Evolutionary conservation across 2,329 filamentous ascomycete species (phyloP).

Genomic region (Scedosporium aurantiacum): DNA sequence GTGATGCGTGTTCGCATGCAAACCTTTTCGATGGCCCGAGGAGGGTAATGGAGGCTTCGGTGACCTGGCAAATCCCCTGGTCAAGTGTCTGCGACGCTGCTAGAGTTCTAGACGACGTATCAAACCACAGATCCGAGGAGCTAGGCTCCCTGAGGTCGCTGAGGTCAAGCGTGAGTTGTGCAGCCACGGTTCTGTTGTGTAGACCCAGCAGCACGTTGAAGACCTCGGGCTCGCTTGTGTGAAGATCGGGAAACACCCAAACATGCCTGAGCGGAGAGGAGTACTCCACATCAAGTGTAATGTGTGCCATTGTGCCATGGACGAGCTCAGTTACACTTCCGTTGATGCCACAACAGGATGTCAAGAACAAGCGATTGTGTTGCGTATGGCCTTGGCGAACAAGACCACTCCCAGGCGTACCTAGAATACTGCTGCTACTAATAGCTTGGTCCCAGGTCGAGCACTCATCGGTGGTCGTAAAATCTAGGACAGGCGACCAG

Average conservation of each 20-base stretch:
- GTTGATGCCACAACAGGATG: conserved; percentile 49
- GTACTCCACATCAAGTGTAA: conserved; percentile 46
- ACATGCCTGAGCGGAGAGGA: conserved; percentile 35
- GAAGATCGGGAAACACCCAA: conserved; percentile 35
- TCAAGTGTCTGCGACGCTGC: conserved; percentile 26
- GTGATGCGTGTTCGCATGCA: neutral
- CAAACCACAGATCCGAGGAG: conserved; percentile 32
- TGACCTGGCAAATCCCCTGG: conserved; percentile 40
- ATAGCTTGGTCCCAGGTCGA: conserved; percentile 20
- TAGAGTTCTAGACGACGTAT: conserved; percentile 42
- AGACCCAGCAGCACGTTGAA: conserved; percentile 33
- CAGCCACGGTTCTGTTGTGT: conserved; percentile 34
- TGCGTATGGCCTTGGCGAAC: conserved; percentile 3
- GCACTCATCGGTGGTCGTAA: conserved; percentile 34
- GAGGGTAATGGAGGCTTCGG: conserved; percentile 34
- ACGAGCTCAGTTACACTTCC: conserved; percentile 60
- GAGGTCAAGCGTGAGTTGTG: conserved; percentile 38
- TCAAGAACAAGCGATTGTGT: conserved; percentile 52
- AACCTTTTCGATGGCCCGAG: neutral
- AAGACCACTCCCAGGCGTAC: conserved; percentile 19
- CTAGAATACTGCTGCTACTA: conserved; percentile 10
- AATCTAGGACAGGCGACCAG: conserved; percentile 49
- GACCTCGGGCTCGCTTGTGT: neutral
- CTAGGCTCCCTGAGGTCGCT: conserved; percentile 31
- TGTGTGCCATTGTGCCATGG: conserved; percentile 57